Evolutionary conservation across 106 monocot genomes (phyloP).

Genomic region (Hemerocallis citrina): DNA sequence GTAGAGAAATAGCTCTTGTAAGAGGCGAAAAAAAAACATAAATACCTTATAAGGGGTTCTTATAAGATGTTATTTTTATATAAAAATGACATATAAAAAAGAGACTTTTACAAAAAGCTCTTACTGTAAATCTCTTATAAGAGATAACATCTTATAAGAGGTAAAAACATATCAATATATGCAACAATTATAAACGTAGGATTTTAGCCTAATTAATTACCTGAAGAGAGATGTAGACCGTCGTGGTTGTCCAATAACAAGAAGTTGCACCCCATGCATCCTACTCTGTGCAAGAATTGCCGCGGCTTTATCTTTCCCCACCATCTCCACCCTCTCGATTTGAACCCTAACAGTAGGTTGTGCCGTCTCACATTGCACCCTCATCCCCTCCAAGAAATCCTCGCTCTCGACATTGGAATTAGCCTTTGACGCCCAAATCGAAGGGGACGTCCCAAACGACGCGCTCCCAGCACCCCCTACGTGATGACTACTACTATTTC

Average conservation of each 20-base stretch:
- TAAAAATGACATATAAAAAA: too few relatives aligned
- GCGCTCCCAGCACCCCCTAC: not conserved
- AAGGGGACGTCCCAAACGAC: not conserved
- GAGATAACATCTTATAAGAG: too few relatives aligned
- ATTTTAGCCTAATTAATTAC: too few relatives aligned
- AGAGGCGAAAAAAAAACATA: too few relatives aligned
- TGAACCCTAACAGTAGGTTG: constrained; percentile 56
- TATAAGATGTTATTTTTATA: too few relatives aligned
- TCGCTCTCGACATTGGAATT: too few relatives aligned
- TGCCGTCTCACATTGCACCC: constrained; percentile 28
- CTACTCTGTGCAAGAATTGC: not conserved
- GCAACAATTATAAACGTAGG: too few relatives aligned
- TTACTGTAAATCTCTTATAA: too few relatives aligned
- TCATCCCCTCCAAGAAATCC: constrained; percentile 67
- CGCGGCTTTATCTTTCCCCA: not conserved
- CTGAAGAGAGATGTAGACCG: not conserved
- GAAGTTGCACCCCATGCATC: not conserved
- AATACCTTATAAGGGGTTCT: too few relatives aligned
- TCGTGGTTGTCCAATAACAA: not conserved
- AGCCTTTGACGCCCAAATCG: not conserved
- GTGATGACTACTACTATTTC: not conserved
- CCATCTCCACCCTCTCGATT: constrained; percentile 30
- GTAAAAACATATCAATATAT: too few relatives aligned
- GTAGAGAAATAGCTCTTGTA: too few relatives aligned
- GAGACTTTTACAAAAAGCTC: too few relatives aligned